Conservation (phyloP, 805 yeast genomes). For the Hagleromyces aurorensis region DNA sequence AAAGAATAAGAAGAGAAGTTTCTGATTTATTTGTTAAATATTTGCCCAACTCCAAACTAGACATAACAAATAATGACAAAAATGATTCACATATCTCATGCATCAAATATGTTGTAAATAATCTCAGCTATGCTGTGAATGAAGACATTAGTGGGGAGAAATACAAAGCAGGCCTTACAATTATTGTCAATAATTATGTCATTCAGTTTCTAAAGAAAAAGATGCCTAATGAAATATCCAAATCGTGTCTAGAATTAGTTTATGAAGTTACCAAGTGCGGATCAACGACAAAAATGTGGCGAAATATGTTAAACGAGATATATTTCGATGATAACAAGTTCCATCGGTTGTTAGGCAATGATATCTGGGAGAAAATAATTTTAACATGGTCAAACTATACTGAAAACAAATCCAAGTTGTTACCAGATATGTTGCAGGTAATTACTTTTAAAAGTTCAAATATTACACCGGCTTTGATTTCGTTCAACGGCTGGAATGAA, state of each 20-base stretch:
- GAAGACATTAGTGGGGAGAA: conserved; percentile 42
- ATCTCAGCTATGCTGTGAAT: conserved; percentile 16
- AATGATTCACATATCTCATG: conserved; percentile 8
- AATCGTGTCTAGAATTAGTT: conserved; percentile 40
- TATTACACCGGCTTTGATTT: conserved; percentile 44
- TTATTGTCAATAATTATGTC: conserved; percentile 46
- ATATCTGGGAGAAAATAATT: conserved; percentile 49
- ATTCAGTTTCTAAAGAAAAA: conserved; percentile 44
- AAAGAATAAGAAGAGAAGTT: conserved; percentile 48
- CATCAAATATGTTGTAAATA: conserved; percentile 14
- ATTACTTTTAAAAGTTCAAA: conserved; percentile 35
- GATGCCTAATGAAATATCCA: conserved; percentile 33
- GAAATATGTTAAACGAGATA: conserved; percentile 50
- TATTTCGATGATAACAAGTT: conserved; percentile 43
- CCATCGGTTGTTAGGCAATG: conserved; percentile 9
- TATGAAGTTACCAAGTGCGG: conserved; percentile 23
- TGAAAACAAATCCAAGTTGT: conserved; percentile 47
- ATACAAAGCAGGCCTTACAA: conserved; percentile 39
- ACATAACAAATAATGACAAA: conserved; percentile 14
- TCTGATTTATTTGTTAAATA: conserved; percentile 37
- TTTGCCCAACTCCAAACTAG: conserved; percentile 27
- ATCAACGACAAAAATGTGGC: conserved; percentile 51
- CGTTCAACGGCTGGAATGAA: conserved; percentile 61
- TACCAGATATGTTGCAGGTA: conserved; percentile 22
- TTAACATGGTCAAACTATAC: conserved; percentile 48